phyloP scores from a whole-genome alignment of 2,329 filamentous ascomycete genomes.

The Penicillium crustosum region DNA sequence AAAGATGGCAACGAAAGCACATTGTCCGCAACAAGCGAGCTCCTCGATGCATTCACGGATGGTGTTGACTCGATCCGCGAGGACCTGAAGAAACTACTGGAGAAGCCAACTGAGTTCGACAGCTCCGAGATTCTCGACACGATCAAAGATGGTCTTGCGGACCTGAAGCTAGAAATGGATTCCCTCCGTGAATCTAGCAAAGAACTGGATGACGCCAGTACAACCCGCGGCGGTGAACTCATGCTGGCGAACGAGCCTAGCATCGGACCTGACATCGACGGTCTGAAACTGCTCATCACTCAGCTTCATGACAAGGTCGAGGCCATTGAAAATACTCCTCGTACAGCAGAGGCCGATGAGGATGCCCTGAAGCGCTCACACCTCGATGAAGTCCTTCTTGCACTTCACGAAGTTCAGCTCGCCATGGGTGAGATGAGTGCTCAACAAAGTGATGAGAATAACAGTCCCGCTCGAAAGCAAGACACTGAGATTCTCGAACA shows the following conservation, averaged over 20 bases:
- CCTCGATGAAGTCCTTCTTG: slow-evolving; percentile 48
- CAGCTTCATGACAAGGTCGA: slow-evolving; percentile 85
- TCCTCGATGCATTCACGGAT: slow-evolving; percentile 62
- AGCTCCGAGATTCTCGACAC: slow-evolving; percentile 89
- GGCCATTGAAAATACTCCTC: slow-evolving; percentile 59
- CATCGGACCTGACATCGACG: slow-evolving; percentile 66
- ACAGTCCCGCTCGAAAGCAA: slow-evolving; percentile 65
- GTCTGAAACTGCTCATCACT: slow-evolving; percentile 77
- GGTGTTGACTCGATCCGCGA: slow-evolving; percentile 73
- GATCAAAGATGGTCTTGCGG: slow-evolving; percentile 76
- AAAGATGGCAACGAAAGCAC: slow-evolving; percentile 57
- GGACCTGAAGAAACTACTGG: slow-evolving; percentile 71
- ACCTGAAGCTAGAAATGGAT: slow-evolving; percentile 75
- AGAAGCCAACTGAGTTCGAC: slow-evolving; percentile 79
- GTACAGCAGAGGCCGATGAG: slow-evolving; percentile 38
- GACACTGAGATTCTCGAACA: slow-evolving; percentile 90
- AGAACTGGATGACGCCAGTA: slow-evolving; percentile 52
- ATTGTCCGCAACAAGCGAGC: slow-evolving; percentile 55
- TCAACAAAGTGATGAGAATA: slow-evolving; percentile 50
- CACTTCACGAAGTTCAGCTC: slow-evolving; percentile 56
- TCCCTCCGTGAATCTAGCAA: slow-evolving; percentile 62
- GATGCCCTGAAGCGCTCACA: slow-evolving; percentile 49
- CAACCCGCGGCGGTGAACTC: slow-evolving; percentile 55
- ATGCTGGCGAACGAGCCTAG: slow-evolving; percentile 55
- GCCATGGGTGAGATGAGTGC: slow-evolving; percentile 55